Base-by-base conservation (phyloP, 2,329 filamentous ascomycete species). In the Triangularia verruculosa region DNA sequence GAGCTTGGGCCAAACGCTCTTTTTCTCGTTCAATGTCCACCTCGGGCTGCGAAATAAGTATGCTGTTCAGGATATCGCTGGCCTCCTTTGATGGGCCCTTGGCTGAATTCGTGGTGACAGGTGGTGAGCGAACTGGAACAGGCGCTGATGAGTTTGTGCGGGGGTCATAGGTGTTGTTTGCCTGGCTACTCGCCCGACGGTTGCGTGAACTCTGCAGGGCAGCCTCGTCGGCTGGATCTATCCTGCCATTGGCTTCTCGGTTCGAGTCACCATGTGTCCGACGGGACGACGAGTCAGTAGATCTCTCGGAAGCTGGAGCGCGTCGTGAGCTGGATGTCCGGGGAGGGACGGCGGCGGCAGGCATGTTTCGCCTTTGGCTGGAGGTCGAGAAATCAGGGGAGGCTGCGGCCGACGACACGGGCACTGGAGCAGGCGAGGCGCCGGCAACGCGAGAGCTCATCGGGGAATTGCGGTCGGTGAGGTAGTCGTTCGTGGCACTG, bases 41-140 rank as follows among this genome's bases (percentile, higher is more conserved):
- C 68, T 89, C 85, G 6, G 91, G 90, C 69, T 92, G 89, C 57
- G 89, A 90, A 25, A 93, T 85, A 67, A 94, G 81, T 67, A 93
- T 86, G 66, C 90, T 86, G 74, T 90, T 91, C 67, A 96, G 83
- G 30, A 92, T 87, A 62, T 93, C 87, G 76, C 89, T 93, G 62
- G 90, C 87, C 74, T 96, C 91, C 64, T 90, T 87, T 13, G 88
- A 86, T 12, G 90, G 82, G 51, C 82, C 83, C 17, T 83, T 84
- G 39, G 85, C 78, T 32, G 85, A 78, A 43, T 83, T 83, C 63
- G 84, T 81, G 55, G 82, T 76, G 39, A 77, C 73, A 55, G 72
- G 75, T 55, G 78, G 77, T 56, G 76, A 75, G 61, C 82, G 80
- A 59, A 82, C 76, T 12, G 83, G 80, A 64, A 84, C 75, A 5